Conservation (phyloP, 371 early-diverging fungal genomes). For the Spraguea lophii region DNA sequence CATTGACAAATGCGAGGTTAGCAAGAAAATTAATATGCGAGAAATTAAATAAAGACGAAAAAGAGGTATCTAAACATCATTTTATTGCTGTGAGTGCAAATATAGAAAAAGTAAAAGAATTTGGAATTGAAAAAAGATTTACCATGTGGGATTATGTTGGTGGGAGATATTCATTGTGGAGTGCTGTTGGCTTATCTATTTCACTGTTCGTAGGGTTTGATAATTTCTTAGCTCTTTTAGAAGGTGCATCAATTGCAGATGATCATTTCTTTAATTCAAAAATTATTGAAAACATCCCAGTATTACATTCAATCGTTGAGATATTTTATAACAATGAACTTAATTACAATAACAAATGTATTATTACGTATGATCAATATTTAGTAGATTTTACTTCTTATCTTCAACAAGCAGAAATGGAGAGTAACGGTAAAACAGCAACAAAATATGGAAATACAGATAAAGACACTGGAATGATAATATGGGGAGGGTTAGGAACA, state of each 20-base stretch:
- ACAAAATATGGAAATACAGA: slow-evolving; percentile 50
- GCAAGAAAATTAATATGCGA: slow-evolving; percentile 48
- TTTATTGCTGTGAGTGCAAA: slow-evolving; percentile 93
- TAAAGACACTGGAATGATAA: slow-evolving; percentile 74
- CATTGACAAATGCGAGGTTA: slow-evolving; percentile 77
- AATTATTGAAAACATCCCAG: slow-evolving; percentile 68
- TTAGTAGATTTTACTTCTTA: slow-evolving; percentile 79
- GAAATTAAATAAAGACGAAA: not conserved
- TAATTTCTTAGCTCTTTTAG: slow-evolving; percentile 68
- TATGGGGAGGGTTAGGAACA: slow-evolving; percentile 97
- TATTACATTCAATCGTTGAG: slow-evolving; percentile 69
- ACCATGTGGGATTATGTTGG: slow-evolving; percentile 99
- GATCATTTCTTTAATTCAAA: slow-evolving; percentile 66
- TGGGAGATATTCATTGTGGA: slow-evolving; percentile 96
- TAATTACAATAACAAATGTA: slow-evolving; percentile 72
- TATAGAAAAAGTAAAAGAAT: slow-evolving; percentile 61
- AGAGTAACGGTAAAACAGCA: slow-evolving; percentile 87
- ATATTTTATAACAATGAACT: slow-evolving; percentile 90
- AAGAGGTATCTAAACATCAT: slow-evolving; percentile 53
- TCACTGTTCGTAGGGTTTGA: slow-evolving; percentile 75
- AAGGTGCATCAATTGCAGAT: slow-evolving; percentile 85
- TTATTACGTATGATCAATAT: slow-evolving; percentile 91
- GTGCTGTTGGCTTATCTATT: slow-evolving; percentile 85
- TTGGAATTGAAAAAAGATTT: slow-evolving; percentile 82
- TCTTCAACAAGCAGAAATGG: slow-evolving; percentile 95